Evolutionary conservation across 345 rosid species (phyloP).

Genomic region (Viola odorata): DNA sequence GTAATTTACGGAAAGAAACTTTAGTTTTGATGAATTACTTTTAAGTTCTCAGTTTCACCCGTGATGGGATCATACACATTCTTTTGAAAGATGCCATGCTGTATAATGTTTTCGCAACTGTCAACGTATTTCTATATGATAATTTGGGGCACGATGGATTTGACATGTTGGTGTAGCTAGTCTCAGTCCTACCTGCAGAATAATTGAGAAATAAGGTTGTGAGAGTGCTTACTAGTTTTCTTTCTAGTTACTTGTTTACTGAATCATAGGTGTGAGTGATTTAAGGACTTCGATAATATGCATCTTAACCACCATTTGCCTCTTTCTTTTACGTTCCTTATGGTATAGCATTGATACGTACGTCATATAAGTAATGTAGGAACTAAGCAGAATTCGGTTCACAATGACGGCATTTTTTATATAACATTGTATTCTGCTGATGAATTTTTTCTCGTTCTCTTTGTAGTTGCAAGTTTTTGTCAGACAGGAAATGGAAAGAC

Average conservation of each 20-base stretch:
- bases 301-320: too few species aligned
- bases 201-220: neutral
- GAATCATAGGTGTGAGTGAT: constrained; percentile 2
- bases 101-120: neutral
- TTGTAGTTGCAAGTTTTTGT: constrained; percentile 64
- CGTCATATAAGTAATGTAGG: too few species aligned
- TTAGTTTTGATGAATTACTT: neutral
- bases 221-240: neutral
- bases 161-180: neutral
- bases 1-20: neutral
- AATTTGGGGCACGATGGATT: neutral
- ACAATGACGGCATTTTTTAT: too few species aligned
- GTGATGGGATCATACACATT: neutral
- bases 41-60: neutral
- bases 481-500: constrained; percentile 56
- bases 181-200: neutral
- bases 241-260: neutral
- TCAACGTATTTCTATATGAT: neutral
- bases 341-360: too few species aligned
- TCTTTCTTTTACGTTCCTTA: neutral
- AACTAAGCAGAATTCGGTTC: neutral
- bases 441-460: neutral
- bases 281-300: neutral
- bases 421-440: neutral
- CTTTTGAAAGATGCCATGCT: neutral